Base-by-base conservation (phyloP, 208 protist species). In the Herpetomonas samuelpessoai region DNA sequence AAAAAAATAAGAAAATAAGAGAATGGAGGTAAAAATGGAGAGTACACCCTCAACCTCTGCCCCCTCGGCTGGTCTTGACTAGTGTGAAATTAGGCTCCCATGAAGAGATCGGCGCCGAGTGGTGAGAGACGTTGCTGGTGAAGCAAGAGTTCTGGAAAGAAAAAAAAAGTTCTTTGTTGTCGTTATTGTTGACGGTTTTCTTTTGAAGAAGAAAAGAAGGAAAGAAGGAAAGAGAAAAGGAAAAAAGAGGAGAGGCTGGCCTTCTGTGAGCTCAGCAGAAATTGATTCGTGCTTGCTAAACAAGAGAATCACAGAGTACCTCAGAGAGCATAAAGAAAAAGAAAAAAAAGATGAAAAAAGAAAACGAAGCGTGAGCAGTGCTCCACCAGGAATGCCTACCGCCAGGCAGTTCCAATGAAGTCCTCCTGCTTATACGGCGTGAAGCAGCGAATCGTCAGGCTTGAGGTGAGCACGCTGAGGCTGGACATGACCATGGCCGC, bases 401-500 rank as follows among this genome's bases (percentile, higher is more conserved):
- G 7, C 26, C 50, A 38, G 7, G 16, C 24, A 4, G 41, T 22
- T 27, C 57, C 44, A 65, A 53, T 57, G 24, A 86, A 79, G 29
- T 79, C 71, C 7, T 57, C 35, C 48, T 74, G 56, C 18, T 39
- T 68, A 24, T 79, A 57, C 6, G 82, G 76, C 1, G 39, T 46
- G 65, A 92, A 92, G 65, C 74, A 88, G 31, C 79, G 81, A 22
- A 96, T 73, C 10, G 81, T 82, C 26, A 96, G 67, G 47, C 82
- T 91, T 18, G 79, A 91, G 22, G 59, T 38, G 22, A 96, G 72
- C 16, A 96, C 89, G 52, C 74, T 88, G 57, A 96, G 70, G 61
- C 82, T 91, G 18, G 77, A 88, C 26, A 82, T 30, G 46, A 93
- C 71, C 89, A 96, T 96, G 12, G 89, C 86, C 2, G 71, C 64